Evolutionary conservation across 768 basidiomycete species (phyloP), one percentile per base, ranked within the genome.

Genomic region (Coprinellus micaceus): DNA sequence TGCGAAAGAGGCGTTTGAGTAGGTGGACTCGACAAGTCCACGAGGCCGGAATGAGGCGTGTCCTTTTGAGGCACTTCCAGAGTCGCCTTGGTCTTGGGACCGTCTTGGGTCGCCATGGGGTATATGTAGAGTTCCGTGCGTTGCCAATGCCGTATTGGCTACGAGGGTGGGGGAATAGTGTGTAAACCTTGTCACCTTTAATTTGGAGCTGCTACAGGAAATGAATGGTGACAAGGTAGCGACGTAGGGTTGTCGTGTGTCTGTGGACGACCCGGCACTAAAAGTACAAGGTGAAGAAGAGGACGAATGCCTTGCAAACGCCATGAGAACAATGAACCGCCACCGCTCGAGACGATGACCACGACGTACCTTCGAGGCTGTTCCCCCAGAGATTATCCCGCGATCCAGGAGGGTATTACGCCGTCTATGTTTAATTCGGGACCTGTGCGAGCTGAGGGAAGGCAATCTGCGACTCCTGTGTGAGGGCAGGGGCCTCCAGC

Each of bases 11-110:
- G 30, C 53, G 53, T 54, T 47, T 43, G 39, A 26, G 52, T 33
- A 4, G 21, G 12, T 48, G 43, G 54, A 19, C 28, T 44, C 24
- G 26, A 7, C 22, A n/a, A 11, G 37, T 22, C 48, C 56, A 57
- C 56, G 56, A 50, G 56, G 56, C 52, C 56, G 48, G 56, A 57
- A 52, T 40, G 49, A 57, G 56, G 56, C 56, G 44, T 21, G n/a
- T 25, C 40, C 25, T 49, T 49, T 49, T 49, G 26, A 49, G 47
- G 28, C 26, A n/a, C 47, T 49, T 25, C 13, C 13, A 28, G 13
- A 49, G 47, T 49, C 26, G 47, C 25, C 47, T 49, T 28, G 30
- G 47, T 10, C 28, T 25, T 30, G 47, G n/a, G n/a, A 4, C 24
- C 21, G 15, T 19, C 21, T 37, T 37, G 9, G 26, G 47, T 15